Evolutionary conservation across 2,329 filamentous ascomycete species (phyloP), one percentile per base, ranked within the genome.

Genomic region (Tothia fuscella): DNA sequence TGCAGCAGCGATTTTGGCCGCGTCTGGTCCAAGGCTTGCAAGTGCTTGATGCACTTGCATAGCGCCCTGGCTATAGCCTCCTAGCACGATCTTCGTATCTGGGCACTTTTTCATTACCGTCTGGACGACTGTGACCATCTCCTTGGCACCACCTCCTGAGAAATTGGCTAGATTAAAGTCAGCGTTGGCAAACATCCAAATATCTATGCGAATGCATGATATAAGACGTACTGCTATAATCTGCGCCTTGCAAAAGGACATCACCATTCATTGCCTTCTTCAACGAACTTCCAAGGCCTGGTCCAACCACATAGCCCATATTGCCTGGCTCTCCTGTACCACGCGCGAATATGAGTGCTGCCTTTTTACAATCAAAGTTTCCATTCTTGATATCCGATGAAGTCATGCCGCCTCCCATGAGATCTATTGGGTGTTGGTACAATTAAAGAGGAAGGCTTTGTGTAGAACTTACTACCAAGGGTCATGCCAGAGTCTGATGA

Each of bases 281-380:
- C 38, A 44, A 7, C 7, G 21, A 35, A 24, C 17, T 5, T 7
- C 16, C 35, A 5, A 44, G 38, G 7, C 14, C n/a, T 13, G 42
- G 42, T 16, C 42, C 42, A 16, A 44, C 42, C 17, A 41, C 37
- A 16, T 12, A 29, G 5, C 42, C 42, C 37, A 44, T 39, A 9
- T 44, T 44, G 16, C 42, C 42, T 3, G 35, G 42, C n/a, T 44
- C 42, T 3, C 22, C 31, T 3, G 41, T 38, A 2, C 32, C 41
- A 37, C 41, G 3, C 6, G 42, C 42, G 20, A 44, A 44, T 6
- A 44, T 20, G 3, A 44, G 42, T 13, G 26, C 29, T 12, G 34
- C 25, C 7, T 37, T 26, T 17, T 34, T 41, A 31, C 39, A 41
- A 1, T 14, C 7, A 16, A 37, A 37, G 20, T 17, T 16, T 6